Conservation (phyloP, 768 basidiomycete species). For the Cubamyces lactineus region DNA sequence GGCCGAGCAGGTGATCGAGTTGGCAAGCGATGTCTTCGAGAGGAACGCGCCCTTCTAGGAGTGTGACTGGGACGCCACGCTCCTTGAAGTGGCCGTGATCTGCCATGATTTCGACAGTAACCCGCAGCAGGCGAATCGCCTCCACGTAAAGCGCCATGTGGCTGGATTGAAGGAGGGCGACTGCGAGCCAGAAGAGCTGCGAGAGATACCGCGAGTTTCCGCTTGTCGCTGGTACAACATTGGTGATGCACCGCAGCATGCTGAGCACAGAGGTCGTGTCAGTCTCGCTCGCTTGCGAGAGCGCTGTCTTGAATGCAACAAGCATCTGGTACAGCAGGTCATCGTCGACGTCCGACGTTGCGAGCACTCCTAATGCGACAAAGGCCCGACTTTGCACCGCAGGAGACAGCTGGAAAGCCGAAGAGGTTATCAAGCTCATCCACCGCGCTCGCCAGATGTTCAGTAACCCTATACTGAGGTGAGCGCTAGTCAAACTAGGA, state of each 20-base stretch:
- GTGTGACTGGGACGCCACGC: conserved; percentile 52
- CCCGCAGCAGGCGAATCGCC: conserved; percentile 67
- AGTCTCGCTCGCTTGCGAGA: conserved; percentile 66
- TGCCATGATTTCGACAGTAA: conserved; percentile 67
- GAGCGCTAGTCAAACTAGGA: conserved; percentile 3
- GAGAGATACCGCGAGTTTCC: conserved; percentile 72
- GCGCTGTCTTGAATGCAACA: conserved; percentile 77
- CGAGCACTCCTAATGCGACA: conserved; percentile 80
- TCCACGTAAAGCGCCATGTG: conserved; percentile 71
- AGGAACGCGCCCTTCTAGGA: conserved; percentile 64
- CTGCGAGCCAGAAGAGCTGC: conserved; percentile 85
- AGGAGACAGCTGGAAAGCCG: conserved; percentile 88
- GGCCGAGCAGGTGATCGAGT: conserved; percentile 69
- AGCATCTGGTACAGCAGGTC: conserved; percentile 93
- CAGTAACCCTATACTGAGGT: conserved; percentile 54
- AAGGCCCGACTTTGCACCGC: conserved; percentile 90
- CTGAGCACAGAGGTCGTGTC: conserved; percentile 77
- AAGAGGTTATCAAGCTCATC: conserved; percentile 88
- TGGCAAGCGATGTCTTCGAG: conserved; percentile 72
- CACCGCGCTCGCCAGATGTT: conserved; percentile 93
- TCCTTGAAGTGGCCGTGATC: conserved; percentile 59
- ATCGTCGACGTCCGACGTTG: conserved; percentile 85
- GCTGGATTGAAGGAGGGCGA: conserved; percentile 80
- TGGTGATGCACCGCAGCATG: conserved; percentile 87
- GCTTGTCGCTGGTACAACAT: conserved; percentile 71